Evolutionary conservation across 1,139 yeast species (phyloP).

Genomic region (Suhomyces choctaworum): DNA sequence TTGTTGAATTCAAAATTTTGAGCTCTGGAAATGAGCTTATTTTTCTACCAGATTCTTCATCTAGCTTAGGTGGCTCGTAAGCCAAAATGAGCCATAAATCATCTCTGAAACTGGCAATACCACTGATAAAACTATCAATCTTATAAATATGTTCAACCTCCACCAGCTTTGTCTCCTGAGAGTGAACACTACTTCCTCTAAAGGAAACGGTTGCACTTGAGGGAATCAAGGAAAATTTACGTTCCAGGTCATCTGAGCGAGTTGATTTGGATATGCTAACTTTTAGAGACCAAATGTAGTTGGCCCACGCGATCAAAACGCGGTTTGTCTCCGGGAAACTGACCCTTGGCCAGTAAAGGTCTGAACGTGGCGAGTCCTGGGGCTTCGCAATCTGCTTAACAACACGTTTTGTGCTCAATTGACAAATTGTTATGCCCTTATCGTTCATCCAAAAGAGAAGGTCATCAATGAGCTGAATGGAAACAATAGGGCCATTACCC

Average conservation of each 20-base stretch:
- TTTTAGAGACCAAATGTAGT: constrained; percentile 71
- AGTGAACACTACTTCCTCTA: constrained; percentile 30
- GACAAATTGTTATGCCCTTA: constrained; percentile 65
- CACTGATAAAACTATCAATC: constrained; percentile 68
- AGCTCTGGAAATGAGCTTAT: constrained; percentile 62
- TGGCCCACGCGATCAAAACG: constrained; percentile 81
- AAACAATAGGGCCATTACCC: constrained; percentile 71
- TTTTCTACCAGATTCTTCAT: constrained; percentile 12
- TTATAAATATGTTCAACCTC: constrained; percentile 56
- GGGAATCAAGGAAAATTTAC: constrained; percentile 38
- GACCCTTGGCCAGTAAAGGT: constrained; percentile 80
- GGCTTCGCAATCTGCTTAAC: constrained; percentile 60
- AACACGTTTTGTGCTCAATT: constrained; percentile 44
- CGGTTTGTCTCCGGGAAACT: constrained; percentile 67
- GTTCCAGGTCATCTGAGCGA: constrained; percentile 8
- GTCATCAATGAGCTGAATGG: constrained; percentile 60
- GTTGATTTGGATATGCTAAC: constrained; percentile 31
- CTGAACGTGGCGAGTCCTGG: constrained; percentile 65
- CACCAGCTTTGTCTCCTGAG: constrained; percentile 53
- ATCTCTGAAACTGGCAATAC: constrained; percentile 71
- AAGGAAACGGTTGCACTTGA: constrained; percentile 70
- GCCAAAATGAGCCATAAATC: constrained; percentile 63
- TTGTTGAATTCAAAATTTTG: constrained; percentile 59
- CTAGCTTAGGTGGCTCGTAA: constrained; percentile 45
- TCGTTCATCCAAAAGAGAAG: constrained; percentile 85